Evolutionary conservation across 345 rosid genomes (phyloP).

Genomic region (Pugionium cornutum): DNA sequence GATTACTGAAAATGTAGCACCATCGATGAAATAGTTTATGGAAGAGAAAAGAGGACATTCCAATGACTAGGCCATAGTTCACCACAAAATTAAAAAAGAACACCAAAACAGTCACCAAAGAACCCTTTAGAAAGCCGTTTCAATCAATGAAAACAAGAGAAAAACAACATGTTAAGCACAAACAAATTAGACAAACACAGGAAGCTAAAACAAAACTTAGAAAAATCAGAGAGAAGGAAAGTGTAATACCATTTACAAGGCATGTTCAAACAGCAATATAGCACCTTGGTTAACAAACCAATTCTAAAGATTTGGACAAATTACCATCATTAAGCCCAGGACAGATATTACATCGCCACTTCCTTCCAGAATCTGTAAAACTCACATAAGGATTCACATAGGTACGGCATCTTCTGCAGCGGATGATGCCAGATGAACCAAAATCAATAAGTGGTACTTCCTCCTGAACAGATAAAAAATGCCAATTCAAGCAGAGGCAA

Average conservation of each 20-base stretch:
- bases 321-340: constrained; percentile 92
- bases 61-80: constrained; percentile 5
- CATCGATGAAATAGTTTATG: constrained; percentile 11
- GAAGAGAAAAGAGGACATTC: constrained; percentile 22
- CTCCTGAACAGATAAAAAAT: constrained; percentile 58
- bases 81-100: constrained; percentile 9
- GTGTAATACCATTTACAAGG: constrained; percentile 7
- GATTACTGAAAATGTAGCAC: constrained; percentile 10
- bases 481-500: constrained; percentile 2
- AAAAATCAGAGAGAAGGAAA: constrained; percentile 12
- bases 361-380: constrained; percentile 94
- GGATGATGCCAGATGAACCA: constrained; percentile 80
- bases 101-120: constrained; percentile 21
- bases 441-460: constrained; percentile 93
- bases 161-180: constrained; percentile 5
- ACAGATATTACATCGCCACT: constrained; percentile 99
- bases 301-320: constrained; percentile 4
- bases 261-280: constrained; percentile 1
- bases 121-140: not conserved
- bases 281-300: constrained; percentile 1
- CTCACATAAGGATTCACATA: constrained; percentile 92
- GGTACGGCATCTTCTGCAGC: constrained; percentile 98
- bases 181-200: constrained; percentile 7
- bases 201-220: not conserved
- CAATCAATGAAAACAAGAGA: constrained; percentile 6